Base-by-base conservation (phyloP, 305 asterid genomes). In the Euphrasia arctica region DNA sequence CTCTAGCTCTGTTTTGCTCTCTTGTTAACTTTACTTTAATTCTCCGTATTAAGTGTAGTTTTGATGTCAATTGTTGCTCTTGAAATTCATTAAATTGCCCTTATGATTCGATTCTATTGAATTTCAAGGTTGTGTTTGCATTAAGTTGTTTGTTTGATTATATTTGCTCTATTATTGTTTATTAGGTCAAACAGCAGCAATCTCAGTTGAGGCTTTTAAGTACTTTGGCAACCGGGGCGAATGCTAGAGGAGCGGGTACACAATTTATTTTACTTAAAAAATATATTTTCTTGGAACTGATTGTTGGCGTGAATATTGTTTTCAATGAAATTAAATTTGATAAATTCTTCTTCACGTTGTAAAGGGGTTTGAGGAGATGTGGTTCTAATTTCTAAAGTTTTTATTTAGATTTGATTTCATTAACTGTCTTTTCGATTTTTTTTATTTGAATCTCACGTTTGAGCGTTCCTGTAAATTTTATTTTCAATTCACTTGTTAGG, bases 151-250 rank as follows among this genome's bases (percentile, higher is more conserved):
- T 34, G 43, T 3, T 34, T 9, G 54, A 6, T 36, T 36, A 36
- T 36, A 25, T 9, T 5, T 56, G n/a, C 34, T 61, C 51, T 50
- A 27, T 29, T 59, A 10, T 64, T 64, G 58, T 49, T 11, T 70
- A 51, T 13, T 77, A 87, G 95, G 82, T 78, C 58, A 79, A 75
- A 65, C 68, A 75, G 48, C 86, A 79, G 58, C 82, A 82, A 50
- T 73, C 71, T 2, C 86, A 76, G 31, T 25, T 82, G 80, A 71
- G 79, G 79, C 85, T 70, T 64, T 71, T 85, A 31, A 75, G 81
- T 73, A 63, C 65, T 67, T 60, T 72, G 50, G 73, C 78, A 64
- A 64, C 74, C 45, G 77, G 79, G 70, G 57, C 59, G 6, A 67
- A 74, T 49, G 62, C 71, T 22, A 71, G 75, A 70, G 75, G 76